Evolutionary conservation across 306 rosid genomes (phyloP), one percentile per base, ranked within the genome.

Genomic region (Arachis stenosperma): DNA sequence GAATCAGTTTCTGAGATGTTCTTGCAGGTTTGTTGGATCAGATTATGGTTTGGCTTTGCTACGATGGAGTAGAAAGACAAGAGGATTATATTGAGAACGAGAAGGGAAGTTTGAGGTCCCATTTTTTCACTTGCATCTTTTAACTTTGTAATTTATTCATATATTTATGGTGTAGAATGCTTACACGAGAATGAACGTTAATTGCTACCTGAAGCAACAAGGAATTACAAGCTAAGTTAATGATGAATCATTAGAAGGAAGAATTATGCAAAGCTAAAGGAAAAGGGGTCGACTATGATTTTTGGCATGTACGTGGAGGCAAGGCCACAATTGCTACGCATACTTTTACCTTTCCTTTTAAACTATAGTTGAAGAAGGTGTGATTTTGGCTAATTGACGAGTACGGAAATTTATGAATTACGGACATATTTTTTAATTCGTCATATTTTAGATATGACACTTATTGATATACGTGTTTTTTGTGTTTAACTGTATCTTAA

Each of bases 11-110:
- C 67, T n/a, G 88, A 81, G 71, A 82, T 75, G 43, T 65, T 77
- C 67, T 77, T 71, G 87, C 98, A 92, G 2, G 88, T 82, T 67
- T 82, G 75, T 5, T 43, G 76, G 82, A 90, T 81, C 85, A 88
- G 84, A 55, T 59, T 33, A 33, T 33, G 67, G 52, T 22, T 65
- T 5, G 75, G 67, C 46, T 22, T 65, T 5, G 75, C 43, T 60
- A 71, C 37, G 22, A 9, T 14, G 56, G 78, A 61, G 9, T 37
- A 59, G 67, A 71, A 41, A 54, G 48, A 57, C 4, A 67, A 47
- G 78, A 78, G 52, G 43, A 76, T 3, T 68, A 84, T 48, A 75
- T 71, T 44, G 66, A 60, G 13, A 61, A 79, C 46, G 44, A 69
- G 48, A 62, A 63, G 7, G 48, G 67, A 67, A 37, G 60, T 73